Evolutionary conservation across 257 asterid genomes (phyloP), one percentile per base, ranked within the genome.

Genomic region (Hygrophila difformis): DNA sequence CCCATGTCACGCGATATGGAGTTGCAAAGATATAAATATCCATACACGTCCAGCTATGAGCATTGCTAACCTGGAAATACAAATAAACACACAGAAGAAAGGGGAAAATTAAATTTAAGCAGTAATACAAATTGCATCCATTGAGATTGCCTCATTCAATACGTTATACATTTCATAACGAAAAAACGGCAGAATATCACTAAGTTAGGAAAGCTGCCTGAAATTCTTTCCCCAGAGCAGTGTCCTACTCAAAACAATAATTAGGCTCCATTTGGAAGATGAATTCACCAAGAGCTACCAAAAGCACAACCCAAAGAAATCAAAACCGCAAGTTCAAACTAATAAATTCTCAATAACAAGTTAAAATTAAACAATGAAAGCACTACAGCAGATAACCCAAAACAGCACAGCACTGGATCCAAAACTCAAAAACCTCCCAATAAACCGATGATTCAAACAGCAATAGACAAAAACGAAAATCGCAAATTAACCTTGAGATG

Each of bases 41-140:
- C 88, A 84, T 74, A 44, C 97, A 88, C 26, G 95, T 88, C 87
- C 72, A 84, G 60, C 93, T 88, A 63, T 81, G 93, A 6, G 95
- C 84, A 2, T 79, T 48, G 55, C 59, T 68, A 48, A 79, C 72
- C 96, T 84, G 85, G 16, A 69, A 41, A 40, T 26, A 10, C 16
- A 43, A 42, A 12, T 21, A 44, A 43, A 23, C 35, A 44, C 51
- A 18, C 39, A 47, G 36, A 26, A 20, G 8, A 18, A 33, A 20
- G 20, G 50, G 3, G 8, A 34, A 33, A 5, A 33, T 9, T 5
- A 18, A 4, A 64, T 18, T 34, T 26, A 53, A 18, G 23, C 40
- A n/a, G 18, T 4, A 17, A 40, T 18, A 39, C 6, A 41, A 7
- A 17, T 24, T 17, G 50, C 61, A 40, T 40, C 13, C 12, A 19